phyloP scores from a whole-genome alignment of 164 flowering plant genomes.

The Malania oleifera region DNA sequence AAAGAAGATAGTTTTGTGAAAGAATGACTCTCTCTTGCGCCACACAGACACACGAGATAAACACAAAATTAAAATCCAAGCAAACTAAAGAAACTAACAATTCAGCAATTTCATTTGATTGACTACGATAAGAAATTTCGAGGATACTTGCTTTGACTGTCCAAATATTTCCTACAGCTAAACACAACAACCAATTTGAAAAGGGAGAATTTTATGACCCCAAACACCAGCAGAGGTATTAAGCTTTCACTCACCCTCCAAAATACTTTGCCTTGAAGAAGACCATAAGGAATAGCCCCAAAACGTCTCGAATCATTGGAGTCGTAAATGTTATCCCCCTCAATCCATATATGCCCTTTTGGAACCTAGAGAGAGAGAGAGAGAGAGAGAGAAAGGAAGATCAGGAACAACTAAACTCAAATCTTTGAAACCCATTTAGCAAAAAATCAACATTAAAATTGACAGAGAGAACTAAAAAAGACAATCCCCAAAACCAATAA shows the following conservation, averaged over 20 bases:
- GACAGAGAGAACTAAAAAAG: neutral
- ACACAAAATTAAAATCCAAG: too few relatives aligned
- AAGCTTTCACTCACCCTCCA: conserved; percentile 49
- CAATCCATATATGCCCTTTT: conserved; percentile 77
- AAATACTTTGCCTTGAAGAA: conserved; percentile 45
- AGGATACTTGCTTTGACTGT: too few relatives aligned
- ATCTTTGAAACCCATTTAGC: neutral
- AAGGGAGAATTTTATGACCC: neutral
- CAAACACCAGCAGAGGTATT: too few relatives aligned
- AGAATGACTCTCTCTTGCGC: too few relatives aligned
- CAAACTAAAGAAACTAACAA: neutral
- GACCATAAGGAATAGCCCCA: conserved; percentile 73
- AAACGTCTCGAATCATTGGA: conserved; percentile 66
- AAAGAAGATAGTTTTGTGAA: too few relatives aligned
- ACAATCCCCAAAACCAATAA: neutral
- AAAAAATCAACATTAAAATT: neutral
- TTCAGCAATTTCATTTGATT: too few relatives aligned
- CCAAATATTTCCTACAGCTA: too few relatives aligned
- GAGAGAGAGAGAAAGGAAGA: neutral
- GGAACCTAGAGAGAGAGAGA: conserved; percentile 50
- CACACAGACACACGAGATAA: too few relatives aligned
- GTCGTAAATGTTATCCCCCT: conserved; percentile 61
- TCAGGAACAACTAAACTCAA: neutral
- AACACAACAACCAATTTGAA: too few relatives aligned
- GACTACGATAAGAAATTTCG: too few relatives aligned